These are phyloP conservation scores for Flaveria trinervia DNA, from an alignment of 129 eudicot genomes.

Conservation along the genomic window DNA sequence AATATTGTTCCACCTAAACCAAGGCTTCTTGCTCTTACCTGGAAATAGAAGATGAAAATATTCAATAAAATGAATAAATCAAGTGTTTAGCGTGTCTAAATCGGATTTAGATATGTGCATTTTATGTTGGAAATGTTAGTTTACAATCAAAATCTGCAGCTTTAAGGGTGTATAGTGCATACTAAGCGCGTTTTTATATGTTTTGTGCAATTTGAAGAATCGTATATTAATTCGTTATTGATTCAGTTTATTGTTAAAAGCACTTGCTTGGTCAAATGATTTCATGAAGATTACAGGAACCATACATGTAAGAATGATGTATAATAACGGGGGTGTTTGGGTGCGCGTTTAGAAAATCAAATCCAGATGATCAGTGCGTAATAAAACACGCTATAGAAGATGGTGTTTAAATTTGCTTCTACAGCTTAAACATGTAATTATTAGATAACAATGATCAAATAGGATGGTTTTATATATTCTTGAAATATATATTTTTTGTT, in stretches of 20 bases:
- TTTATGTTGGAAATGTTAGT: slow-evolving; percentile 15
- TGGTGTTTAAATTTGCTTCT: background rate
- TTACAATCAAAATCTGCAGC: background rate
- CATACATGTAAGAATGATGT: background rate
- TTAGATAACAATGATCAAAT: background rate
- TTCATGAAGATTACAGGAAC: too few relatives aligned
- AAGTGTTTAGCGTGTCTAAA: background rate
- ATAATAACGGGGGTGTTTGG: background rate
- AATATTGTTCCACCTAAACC: slow-evolving; percentile 57
- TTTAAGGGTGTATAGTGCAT: background rate
- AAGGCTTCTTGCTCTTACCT: slow-evolving; percentile 69
- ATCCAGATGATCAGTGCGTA: background rate
- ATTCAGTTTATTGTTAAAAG: background rate
- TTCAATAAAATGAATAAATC: background rate
- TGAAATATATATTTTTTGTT: background rate
- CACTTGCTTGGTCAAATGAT: too few relatives aligned
- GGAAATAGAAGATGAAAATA: slow-evolving; percentile 50
- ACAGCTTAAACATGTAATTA: background rate
- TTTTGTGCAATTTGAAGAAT: background rate
- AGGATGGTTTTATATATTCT: background rate
- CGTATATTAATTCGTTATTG: background rate
- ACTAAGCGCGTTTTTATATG: background rate
- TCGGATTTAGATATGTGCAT: slow-evolving; percentile 7
- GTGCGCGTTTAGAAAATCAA: background rate
- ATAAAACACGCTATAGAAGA: background rate